phyloP scores from a whole-genome alignment of 163 green algal species.

The Chlorella variabilis region DNA sequence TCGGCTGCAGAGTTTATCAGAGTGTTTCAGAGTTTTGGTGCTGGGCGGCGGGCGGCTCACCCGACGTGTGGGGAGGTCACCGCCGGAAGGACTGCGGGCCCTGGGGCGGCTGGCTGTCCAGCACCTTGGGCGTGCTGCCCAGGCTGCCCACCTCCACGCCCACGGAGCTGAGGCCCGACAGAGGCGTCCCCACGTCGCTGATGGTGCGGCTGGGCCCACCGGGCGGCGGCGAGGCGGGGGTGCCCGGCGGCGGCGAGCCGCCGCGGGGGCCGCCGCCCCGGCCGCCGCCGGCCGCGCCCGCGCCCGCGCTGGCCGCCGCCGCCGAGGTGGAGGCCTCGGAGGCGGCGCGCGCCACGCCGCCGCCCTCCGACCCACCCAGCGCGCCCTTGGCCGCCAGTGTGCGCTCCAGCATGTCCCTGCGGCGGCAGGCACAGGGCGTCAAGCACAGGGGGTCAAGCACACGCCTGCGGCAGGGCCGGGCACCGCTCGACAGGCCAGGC shows the following conservation, averaged over 20 bases:
- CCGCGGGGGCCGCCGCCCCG: not conserved
- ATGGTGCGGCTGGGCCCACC: not conserved
- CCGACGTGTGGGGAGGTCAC: no score
- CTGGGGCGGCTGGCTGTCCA: no score
- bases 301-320: no score
- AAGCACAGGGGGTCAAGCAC: no score
- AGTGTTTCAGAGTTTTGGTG: no score
- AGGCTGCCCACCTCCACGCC: not conserved
- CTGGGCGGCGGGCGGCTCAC: no score
- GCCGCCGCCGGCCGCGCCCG: not conserved
- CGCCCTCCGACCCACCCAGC: not conserved
- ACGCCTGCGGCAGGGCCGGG: no score
- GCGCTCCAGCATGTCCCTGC: slow-evolving; percentile 5
- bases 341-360: not conserved
- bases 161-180: not conserved
- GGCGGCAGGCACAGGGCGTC: not conserved
- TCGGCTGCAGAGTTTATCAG: no score
- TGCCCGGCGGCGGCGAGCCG: not conserved
- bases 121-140: no score
- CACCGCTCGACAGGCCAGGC: no score
- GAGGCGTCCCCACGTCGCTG: not conserved
- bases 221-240: not conserved
- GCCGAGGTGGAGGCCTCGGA: not conserved
- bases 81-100: no score
- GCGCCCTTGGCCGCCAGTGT: slow-evolving; percentile 6